Evolutionary conservation across 768 basidiomycete genomes (phyloP).

Genomic region (Hemileccinum impolitum): DNA sequence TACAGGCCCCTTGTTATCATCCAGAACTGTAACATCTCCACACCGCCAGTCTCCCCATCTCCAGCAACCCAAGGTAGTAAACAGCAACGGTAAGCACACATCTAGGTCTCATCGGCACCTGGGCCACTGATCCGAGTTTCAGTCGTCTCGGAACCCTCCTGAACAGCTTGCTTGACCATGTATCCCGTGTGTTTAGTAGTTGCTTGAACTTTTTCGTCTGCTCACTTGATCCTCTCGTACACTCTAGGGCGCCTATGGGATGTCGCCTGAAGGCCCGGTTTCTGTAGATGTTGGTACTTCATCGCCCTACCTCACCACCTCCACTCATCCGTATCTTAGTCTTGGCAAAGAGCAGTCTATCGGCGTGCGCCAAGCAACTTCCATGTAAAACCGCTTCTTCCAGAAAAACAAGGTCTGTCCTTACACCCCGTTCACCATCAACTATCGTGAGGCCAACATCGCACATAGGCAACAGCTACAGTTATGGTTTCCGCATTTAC

Average conservation of each 20-base stretch:
- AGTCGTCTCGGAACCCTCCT: neutral
- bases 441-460: constrained; percentile 1
- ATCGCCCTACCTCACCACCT: neutral
- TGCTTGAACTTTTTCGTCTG: neutral
- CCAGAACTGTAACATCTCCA: neutral
- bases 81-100: constrained; percentile 3
- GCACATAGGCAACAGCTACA: constrained; percentile 45
- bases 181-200: constrained; percentile 11
- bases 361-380: constrained; percentile 59
- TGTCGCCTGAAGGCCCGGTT: constrained; percentile 6
- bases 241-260: constrained; percentile 8
- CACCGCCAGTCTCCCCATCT: no score
- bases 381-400: constrained; percentile 52
- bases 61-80: neutral
- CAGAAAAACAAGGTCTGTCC: constrained; percentile 53
- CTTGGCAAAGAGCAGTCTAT: constrained; percentile 60
- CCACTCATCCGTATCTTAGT: constrained; percentile 32
- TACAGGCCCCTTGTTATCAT: neutral
- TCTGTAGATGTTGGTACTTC: constrained; percentile 26
- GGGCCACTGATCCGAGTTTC: constrained; percentile 4
- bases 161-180: constrained; percentile 1
- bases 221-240: neutral
- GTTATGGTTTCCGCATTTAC: constrained; percentile 61
- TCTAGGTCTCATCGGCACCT: neutral
- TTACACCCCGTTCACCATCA: neutral